phyloP scores from a whole-genome alignment of 2,329 filamentous ascomycete species.

The Sarocladium brachiariae region DNA sequence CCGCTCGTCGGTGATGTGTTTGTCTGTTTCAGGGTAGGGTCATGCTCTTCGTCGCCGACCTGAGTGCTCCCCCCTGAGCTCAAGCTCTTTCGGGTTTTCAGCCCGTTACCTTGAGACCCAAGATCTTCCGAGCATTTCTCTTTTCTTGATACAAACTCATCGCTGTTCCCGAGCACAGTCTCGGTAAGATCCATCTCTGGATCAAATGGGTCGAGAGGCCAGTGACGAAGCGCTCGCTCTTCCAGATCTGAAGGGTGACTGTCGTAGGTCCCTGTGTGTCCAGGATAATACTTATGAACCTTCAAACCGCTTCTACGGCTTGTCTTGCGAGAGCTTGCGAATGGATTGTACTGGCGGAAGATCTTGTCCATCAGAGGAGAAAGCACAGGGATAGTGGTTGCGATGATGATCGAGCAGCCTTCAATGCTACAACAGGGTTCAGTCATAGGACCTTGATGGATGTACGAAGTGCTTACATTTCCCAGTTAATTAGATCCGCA shows the following conservation, averaged over 20 bases:
- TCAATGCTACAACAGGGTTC: too few relatives aligned
- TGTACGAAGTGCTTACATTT: neutral
- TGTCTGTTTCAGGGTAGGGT: neutral
- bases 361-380: slow-evolving; percentile 9
- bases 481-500: slow-evolving; percentile 8
- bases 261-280: neutral
- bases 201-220: neutral
- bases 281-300: neutral
- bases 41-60: neutral
- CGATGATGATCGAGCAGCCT: slow-evolving; percentile 10
- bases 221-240: neutral
- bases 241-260: neutral
- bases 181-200: slow-evolving; percentile 4
- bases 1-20: neutral
- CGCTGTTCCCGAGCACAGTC: neutral
- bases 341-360: neutral
- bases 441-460: too few relatives aligned
- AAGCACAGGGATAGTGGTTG: slow-evolving; percentile 10
- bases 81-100: neutral
- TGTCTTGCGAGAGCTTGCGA: neutral
- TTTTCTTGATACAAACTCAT: neutral
- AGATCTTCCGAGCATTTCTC: slow-evolving; percentile 1
- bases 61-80: neutral
- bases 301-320: neutral
- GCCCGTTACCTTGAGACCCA: neutral